These are phyloP conservation scores for Brasilioporus rufonigricans DNA, from an alignment of 768 basidiomycete species.

Conservation along the genomic window DNA sequence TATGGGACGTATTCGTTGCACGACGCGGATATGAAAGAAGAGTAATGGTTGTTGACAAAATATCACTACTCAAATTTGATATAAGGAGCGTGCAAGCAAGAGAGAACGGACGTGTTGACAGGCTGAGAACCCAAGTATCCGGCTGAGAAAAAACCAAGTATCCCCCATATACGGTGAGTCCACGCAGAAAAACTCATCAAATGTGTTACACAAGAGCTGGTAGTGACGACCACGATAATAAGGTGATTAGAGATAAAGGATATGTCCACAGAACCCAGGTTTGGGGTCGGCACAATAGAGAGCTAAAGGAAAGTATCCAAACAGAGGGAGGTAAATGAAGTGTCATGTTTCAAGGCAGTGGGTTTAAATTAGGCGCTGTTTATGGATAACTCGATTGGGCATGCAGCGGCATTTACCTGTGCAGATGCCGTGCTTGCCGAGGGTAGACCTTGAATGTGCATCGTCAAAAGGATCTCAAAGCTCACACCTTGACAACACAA, in stretches of 20 bases:
- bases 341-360: neutral
- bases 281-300: constrained; percentile 2
- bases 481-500: constrained; percentile 40
- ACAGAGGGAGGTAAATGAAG: neutral
- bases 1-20: too few species aligned
- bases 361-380: constrained; percentile 48
- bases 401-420: constrained; percentile 56
- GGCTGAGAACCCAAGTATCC: neutral
- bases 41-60: too few species aligned
- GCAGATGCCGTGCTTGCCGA: constrained; percentile 52
- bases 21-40: too few species aligned
- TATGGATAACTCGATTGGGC: constrained; percentile 65
- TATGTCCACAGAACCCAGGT: constrained; percentile 7
- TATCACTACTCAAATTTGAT: too few species aligned
- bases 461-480: constrained; percentile 62
- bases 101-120: neutral
- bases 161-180: neutral
- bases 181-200: neutral
- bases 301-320: constrained; percentile 14
- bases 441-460: constrained; percentile 69
- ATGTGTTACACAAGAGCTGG: neutral
- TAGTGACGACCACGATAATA: neutral
- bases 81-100: constrained; percentile 10
- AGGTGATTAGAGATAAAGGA: neutral
- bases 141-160: neutral